These are phyloP conservation scores for Fraxinus nigra DNA, from an alignment of 305 asterid species.

Conservation along the genomic window DNA sequence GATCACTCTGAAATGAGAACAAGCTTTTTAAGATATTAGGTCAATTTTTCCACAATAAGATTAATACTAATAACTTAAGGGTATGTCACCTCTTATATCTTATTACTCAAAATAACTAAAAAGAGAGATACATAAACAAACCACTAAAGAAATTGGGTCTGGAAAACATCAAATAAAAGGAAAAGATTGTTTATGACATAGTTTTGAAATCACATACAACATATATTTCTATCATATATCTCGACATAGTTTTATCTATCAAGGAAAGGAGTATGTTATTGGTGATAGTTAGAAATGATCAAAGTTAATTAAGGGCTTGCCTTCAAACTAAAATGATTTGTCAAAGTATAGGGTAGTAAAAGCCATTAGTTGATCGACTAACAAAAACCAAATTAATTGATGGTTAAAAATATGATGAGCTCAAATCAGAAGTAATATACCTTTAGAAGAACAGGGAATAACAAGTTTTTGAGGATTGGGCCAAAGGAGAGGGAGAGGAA, in stretches of 20 bases:
- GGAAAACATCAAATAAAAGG: slow-evolving; percentile 16
- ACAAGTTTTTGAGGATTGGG: background rate
- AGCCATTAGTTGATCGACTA: slow-evolving; percentile 4
- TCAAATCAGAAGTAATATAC: background rate
- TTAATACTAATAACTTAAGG: slow-evolving; percentile 1
- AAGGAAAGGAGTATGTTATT: background rate
- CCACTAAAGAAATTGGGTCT: slow-evolving; percentile 10
- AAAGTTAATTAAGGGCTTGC: slow-evolving; percentile 1
- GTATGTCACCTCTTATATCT: slow-evolving; percentile 4
- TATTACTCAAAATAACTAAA: slow-evolving; percentile 2
- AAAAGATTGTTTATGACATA: background rate
- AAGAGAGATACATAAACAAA: background rate
- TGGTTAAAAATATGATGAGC: slow-evolving; percentile 2
- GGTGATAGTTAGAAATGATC: background rate
- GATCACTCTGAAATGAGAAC: slow-evolving; percentile 79
- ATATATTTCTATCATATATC: background rate
- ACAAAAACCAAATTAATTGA: slow-evolving; percentile 12
- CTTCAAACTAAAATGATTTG: background rate
- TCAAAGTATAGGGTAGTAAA: slow-evolving; percentile 14
- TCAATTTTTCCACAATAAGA: slow-evolving; percentile 14
- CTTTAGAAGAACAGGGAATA: background rate
- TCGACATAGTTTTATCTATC: background rate
- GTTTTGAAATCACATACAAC: slow-evolving; percentile 18
- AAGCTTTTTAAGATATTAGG: slow-evolving; percentile 20
- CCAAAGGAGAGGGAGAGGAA: background rate